Base-by-base conservation (phyloP, 257 asterid genomes). In the Asclepias syriaca region DNA sequence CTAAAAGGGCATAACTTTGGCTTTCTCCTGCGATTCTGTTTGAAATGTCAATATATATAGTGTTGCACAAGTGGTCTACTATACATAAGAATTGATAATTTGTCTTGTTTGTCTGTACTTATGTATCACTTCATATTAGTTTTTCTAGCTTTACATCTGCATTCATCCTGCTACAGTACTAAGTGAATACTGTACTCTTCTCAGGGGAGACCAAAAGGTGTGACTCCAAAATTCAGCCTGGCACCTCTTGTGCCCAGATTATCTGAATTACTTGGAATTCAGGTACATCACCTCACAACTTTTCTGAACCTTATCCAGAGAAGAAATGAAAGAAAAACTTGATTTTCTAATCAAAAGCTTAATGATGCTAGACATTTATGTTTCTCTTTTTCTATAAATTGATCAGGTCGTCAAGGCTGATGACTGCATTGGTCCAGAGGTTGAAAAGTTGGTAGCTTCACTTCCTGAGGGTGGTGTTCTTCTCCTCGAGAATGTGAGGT, bases 401-500 rank as follows among this genome's bases (percentile, higher is more conserved):
- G 55, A 72, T 78, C 82, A 89, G 97, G 96, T 91, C 68, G 88
- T 87, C 80, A 87, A 86, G 75, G 97, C 97, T 14, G 96, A 91
- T 71, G 96, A 91, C 78, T 85, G 91, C 85, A 81, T 91, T 83
- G 97, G 96, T 46, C 90, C 88, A 6, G 95, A 89, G 77, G 97
- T 91, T 21, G 96, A 89, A 59, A 89, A 89, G 71, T 75, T 87
- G 86, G 97, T 89, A 24, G 86, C 88, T 74, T 74, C 87, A 72
- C 87, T 91, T 40, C 84, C 88, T 8, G 97, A 89, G 19, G 96
- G 96, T 22, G 75, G 90, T 6, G 93, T 91, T 75, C 91, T 89
- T 68, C 85, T 91, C 70, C 95, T 91, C 5, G 97, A 91, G 89
- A 91, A 91, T 58, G 97, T 91, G 78, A 81, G 97, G 80, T 91